These are phyloP conservation scores for Setaria viridis DNA, from an alignment of 202 grass and related monocot genomes.

Conservation along the genomic window DNA sequence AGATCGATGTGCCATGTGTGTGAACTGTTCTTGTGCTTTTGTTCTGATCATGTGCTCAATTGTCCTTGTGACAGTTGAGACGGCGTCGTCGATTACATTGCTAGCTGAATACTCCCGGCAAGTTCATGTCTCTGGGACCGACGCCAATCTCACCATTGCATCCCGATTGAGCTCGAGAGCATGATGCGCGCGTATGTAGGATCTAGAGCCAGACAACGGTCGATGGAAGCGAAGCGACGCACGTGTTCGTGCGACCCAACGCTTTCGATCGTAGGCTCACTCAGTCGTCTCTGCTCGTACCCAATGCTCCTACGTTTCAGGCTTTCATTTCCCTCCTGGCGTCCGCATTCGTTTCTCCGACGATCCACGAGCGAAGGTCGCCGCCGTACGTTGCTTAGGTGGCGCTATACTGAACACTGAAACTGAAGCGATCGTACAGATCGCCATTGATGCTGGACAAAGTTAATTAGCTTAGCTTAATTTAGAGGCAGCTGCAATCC, in stretches of 20 bases:
- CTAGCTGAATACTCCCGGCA: too few species aligned
- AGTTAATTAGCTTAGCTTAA: not conserved
- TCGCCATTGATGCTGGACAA: not conserved
- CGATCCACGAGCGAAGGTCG: not conserved
- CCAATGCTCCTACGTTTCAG: not conserved
- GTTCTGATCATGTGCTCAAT: not conserved
- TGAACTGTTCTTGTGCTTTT: not conserved
- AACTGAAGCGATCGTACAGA: not conserved
- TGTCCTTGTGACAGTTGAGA: too few species aligned
- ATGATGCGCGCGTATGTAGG: too few species aligned
- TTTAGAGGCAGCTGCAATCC: not conserved
- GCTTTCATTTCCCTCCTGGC: conserved; percentile 1
- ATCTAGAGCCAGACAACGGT: too few species aligned
- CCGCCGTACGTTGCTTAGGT: not conserved
- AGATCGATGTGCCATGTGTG: not conserved
- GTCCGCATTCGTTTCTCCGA: not conserved
- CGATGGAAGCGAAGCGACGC: too few species aligned
- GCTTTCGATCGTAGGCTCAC: too few species aligned
- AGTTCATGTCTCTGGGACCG: too few species aligned
- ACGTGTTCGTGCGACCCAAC: too few species aligned
- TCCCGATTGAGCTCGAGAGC: too few species aligned
- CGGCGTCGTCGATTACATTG: too few species aligned
- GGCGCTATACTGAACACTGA: too few species aligned
- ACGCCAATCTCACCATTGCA: too few species aligned
- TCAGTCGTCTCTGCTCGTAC: not conserved